Evolutionary conservation across 1,139 yeast species (phyloP), one percentile per base, ranked within the genome.

Genomic region (Hemisphaericaspora subhashii): DNA sequence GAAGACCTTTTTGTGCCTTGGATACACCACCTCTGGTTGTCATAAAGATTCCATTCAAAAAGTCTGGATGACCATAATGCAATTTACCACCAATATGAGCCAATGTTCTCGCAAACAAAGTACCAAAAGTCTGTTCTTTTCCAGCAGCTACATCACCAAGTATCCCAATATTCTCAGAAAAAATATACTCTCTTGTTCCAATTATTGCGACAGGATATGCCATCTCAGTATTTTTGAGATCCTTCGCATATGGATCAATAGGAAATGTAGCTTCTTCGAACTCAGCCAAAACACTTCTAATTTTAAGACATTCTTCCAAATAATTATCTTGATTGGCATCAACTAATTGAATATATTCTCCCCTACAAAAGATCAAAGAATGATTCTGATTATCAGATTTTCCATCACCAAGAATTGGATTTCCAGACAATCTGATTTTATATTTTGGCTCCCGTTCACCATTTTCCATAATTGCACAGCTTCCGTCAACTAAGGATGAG

Each of bases 291-390:
- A 75, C 65, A 42, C 70, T 70, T 53, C 79, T 63, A n/a, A 76
- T 72, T 45, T 77, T 77, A 25, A 76, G 55, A 45, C 81, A 76
- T 48, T 77, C 82, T 48, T 77, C 81, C 18, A 76, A 51, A 43
- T 77, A 77, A 44, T 77, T 75, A 49, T 77, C 81, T 47, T 77
- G 82, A 42, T 77, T 76, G 1, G 82, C 80, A 56, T 77, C 82
- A 35, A 76, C 63, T 27, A 76, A 58, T 44, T 77, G 82, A 38
- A 75, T 60, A 47, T 75, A 76, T 41, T 77, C 82, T 8, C 81
- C 82, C 39, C 82, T 57, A 26, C 71, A 60, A 45, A 74, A 76
- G 1, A 75, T 65, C 27, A 77, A 46, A 0, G 79, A 62, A 50
- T 73, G 77, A 44, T 77, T 77, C 44, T 77, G 82, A 43, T 77